Conservation (phyloP, 1,284 basidiomycete genomes). For the Coriolopsis trogii region DNA sequence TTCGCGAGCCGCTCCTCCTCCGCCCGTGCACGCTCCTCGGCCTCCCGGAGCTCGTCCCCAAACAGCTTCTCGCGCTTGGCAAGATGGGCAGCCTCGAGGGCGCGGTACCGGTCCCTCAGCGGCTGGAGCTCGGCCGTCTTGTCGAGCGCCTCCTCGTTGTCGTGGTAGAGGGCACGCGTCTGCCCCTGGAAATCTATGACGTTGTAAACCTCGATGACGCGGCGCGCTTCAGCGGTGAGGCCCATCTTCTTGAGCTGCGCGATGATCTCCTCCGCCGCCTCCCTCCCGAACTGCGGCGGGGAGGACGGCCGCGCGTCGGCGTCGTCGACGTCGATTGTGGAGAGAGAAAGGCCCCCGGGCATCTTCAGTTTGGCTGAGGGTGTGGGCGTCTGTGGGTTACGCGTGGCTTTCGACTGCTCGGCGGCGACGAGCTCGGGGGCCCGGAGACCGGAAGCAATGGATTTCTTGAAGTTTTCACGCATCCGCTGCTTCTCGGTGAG, state of each 20-base stretch:
- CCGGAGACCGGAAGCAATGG: too few species aligned
- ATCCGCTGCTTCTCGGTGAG: too few species aligned
- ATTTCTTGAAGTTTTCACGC: too few species aligned
- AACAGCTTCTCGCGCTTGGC: background rate
- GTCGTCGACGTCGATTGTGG: background rate
- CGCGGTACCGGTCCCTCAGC: background rate
- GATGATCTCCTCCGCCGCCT: background rate
- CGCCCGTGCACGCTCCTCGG: background rate
- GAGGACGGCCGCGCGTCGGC: too few species aligned
- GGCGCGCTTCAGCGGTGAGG: background rate
- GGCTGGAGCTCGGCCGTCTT: background rate
- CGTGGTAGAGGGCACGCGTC: background rate
- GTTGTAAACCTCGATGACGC: background rate
- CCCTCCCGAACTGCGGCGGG: background rate
- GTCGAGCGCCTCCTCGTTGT: background rate
- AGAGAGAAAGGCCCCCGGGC: too few species aligned
- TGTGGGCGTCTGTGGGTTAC: too few species aligned
- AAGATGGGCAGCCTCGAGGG: background rate
- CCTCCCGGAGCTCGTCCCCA: background rate
- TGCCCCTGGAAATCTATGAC: background rate
- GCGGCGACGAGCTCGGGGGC: too few species aligned
- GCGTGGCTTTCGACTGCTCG: too few species aligned
- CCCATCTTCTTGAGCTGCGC: background rate
- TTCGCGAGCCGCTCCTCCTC: background rate
- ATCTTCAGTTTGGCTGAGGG: too few species aligned